Evolutionary conservation across 495 filamentous ascomycete species (phyloP).

Genomic region (Bathelium albidoporum): DNA sequence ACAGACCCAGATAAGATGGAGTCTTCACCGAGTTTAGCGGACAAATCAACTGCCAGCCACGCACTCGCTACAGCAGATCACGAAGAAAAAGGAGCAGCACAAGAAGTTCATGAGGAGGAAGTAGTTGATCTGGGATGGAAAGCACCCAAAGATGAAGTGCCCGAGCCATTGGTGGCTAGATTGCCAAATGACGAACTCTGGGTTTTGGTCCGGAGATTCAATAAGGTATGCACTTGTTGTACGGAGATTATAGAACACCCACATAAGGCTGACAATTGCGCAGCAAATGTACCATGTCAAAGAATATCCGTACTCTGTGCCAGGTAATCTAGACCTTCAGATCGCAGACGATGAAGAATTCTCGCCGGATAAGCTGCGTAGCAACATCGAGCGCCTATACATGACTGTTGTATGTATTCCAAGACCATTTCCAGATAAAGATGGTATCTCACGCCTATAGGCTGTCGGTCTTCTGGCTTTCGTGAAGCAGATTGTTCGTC

Average conservation of each 20-base stretch:
- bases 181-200: constrained; percentile 78
- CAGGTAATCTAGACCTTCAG: constrained; percentile 65
- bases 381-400: constrained; percentile 74
- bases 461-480: constrained; percentile 55
- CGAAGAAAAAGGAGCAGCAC: constrained; percentile 40
- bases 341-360: constrained; percentile 76
- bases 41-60: constrained; percentile 30
- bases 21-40: constrained; percentile 13
- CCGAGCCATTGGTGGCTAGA: constrained; percentile 56
- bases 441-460: constrained; percentile 10
- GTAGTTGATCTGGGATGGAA: constrained; percentile 69
- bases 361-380: constrained; percentile 74
- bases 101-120: constrained; percentile 37
- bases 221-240: constrained; percentile 48
- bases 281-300: constrained; percentile 88
- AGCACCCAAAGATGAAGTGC: constrained; percentile 45
- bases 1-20: constrained; percentile 22
- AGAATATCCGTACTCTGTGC: constrained; percentile 42
- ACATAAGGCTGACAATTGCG: neutral
- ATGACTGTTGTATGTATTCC: constrained; percentile 49
- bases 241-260: neutral
- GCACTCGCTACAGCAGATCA: constrained; percentile 26
- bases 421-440: neutral
- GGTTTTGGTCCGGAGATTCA: constrained; percentile 69
- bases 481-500: constrained; percentile 61